Evolutionary conservation across 208 protist species (phyloP), one percentile per base, ranked within the genome.

Genomic region (Trypanosoma caninum): DNA sequence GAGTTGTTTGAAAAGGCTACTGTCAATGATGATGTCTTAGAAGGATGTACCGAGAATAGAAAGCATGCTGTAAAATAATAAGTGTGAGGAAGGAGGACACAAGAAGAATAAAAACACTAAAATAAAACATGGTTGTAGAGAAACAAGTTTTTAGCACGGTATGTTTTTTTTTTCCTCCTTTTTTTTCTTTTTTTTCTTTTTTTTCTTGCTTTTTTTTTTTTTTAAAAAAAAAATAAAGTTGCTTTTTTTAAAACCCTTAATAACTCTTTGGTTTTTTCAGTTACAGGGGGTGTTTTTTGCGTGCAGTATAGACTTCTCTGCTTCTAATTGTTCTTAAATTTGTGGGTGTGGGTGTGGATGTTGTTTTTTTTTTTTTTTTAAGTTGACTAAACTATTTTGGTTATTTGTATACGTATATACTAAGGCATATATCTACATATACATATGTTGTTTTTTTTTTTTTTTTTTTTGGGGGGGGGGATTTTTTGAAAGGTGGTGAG

Each of bases 381-480:
- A n/a, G n/a, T n/a, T n/a, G n/a, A n/a, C n/a, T n/a, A n/a, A n/a
- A n/a, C n/a, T n/a, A n/a, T n/a, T n/a, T n/a, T n/a, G n/a, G n/a
- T n/a, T n/a, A n/a, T n/a, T n/a, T n/a, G n/a, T n/a, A n/a, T n/a
- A n/a, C n/a, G n/a, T n/a, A n/a, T n/a, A n/a, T n/a, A n/a, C n/a
- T n/a, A n/a, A n/a, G n/a, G n/a, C n/a, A n/a, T 34, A 25, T 56
- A 9, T 56, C 16, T 31, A 31, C 33, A 11, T 28, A 28, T 18
- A 44, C 31, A 59, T 37, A 7, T 54, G 6, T 55, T 23, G 55
- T 56, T 13, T 55, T 56, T 1, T 22, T 56, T 11, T 55, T 55
- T 18, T 51, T 47, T 18, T 30, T 65, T 20, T 16, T 23, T 16
- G 41, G 2, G 38, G 38, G 38, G 38, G 20, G 16, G 38, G 38